Evolutionary conservation across 2,329 filamentous ascomycete genomes (phyloP), one percentile per base, ranked within the genome.

Genomic region (Botryotinia convoluta): DNA sequence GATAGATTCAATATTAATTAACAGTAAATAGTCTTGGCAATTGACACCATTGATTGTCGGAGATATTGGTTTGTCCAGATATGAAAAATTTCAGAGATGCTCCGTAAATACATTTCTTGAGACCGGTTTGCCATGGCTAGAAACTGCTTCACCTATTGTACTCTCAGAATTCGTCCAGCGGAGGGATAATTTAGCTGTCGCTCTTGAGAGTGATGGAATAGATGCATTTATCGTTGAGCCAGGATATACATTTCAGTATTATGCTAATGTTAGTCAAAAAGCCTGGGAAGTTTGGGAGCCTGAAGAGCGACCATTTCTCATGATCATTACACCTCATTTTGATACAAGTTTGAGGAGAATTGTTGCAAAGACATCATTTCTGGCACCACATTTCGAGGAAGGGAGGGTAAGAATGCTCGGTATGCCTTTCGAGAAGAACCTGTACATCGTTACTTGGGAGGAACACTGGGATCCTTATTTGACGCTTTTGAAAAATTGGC

Each of bases 221-320:
- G 88, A 90, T 79, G 89, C 87, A 0, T 91, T 91, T 75, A 82
- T 90, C 2, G 82, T 90, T 1, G 89, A 91, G 77, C 89, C 89
- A 2, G 89, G 89, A 3, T 91, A 90, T 77, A 89, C 88, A 0
- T 90, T 91, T 76, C 86, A 88, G 81, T 86, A 91, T 79, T 91
- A 90, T 77, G 88, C 84, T 64, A 91, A 91, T 77, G 84, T 88
- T 60, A 89, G 87, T 0, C 89, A 91, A 77, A 79, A 79, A 0
- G 86, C 90, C 74, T 91, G 89, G 89, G 88, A 91, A 75, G 85
- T 86, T 0, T 91, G 88, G 88, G 89, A 90, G 82, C 88, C 88
- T 0, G 88, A 91, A 77, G 88, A 91, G 77, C 84, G 88, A 1
- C 89, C 89, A 0, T 90, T 91, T 73, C 79, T 91, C 35, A 90